Evolutionary conservation across 495 filamentous ascomycete species (phyloP).

Genomic region (Trichocladium antarcticum): DNA sequence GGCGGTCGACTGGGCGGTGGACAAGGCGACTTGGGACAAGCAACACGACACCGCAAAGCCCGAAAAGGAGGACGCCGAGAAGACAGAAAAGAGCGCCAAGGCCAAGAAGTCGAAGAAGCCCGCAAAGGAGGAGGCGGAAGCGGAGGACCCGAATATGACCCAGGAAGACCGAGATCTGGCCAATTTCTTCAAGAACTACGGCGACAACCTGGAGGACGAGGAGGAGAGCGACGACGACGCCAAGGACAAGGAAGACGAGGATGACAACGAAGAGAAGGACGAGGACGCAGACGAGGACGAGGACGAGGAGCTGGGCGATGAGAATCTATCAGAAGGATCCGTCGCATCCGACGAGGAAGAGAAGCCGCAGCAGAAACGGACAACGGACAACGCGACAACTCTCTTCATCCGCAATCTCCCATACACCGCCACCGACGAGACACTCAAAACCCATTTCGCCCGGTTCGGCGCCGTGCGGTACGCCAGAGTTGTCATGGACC

Average conservation of each 20-base stretch:
- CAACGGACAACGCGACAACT: constrained; percentile 53
- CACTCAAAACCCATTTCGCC: constrained; percentile 69
- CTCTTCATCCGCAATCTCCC: constrained; percentile 93
- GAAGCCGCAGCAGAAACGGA: constrained; percentile 16
- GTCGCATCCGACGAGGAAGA: constrained; percentile 33
- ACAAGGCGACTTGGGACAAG: constrained; percentile 74
- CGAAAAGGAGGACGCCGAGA: constrained; percentile 19
- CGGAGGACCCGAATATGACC: constrained; percentile 32
- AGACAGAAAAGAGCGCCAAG: constrained; percentile 29
- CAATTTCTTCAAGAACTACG: constrained; percentile 26
- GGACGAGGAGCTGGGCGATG: constrained; percentile 25
- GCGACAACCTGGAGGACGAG: constrained; percentile 33
- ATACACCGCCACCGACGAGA: constrained; percentile 69
- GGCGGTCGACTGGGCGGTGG: constrained; percentile 93
- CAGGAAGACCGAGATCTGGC: constrained; percentile 28
- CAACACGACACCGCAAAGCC: constrained; percentile 29
- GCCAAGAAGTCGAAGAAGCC: constrained; percentile 58
- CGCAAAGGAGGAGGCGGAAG: constrained; percentile 27
- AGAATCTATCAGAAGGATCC: constrained; percentile 2
- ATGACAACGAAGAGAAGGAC: constrained; percentile 38
- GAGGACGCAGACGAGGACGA: constrained; percentile 24
- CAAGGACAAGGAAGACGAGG: constrained; percentile 28
- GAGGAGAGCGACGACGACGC: constrained; percentile 39
- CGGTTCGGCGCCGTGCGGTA: constrained; percentile 79
- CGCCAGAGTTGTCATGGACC: constrained; percentile 79